phyloP scores from a whole-genome alignment of 2,329 filamentous ascomycete species.

The Grosmannia huntii region DNA sequence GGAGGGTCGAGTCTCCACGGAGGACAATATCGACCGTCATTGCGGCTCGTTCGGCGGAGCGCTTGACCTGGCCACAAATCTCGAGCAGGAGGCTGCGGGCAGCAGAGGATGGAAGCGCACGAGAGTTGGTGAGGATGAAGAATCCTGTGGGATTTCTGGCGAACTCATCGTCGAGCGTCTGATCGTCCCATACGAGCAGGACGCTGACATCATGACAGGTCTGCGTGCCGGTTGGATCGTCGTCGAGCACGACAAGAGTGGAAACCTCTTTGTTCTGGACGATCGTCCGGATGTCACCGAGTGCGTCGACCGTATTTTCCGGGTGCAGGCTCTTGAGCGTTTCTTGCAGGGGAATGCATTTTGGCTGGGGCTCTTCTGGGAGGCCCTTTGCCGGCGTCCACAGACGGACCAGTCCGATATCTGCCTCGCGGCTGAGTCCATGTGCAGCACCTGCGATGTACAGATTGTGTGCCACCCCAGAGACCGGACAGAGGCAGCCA shows the following conservation, averaged over 20 bases:
- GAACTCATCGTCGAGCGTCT: slow-evolving; percentile 31
- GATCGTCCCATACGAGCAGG: slow-evolving; percentile 38
- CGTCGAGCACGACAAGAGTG: slow-evolving; percentile 31
- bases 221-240: slow-evolving; percentile 48
- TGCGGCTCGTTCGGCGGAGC: slow-evolving; percentile 24
- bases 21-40: slow-evolving; percentile 39
- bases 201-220: slow-evolving; percentile 46
- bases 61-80: slow-evolving; percentile 36
- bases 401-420: slow-evolving; percentile 21
- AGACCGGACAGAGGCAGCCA: slow-evolving; percentile 17
- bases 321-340: neutral
- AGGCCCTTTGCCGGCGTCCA: slow-evolving; percentile 14
- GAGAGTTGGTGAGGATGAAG: slow-evolving; percentile 48
- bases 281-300: neutral
- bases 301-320: neutral
- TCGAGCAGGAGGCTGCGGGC: slow-evolving; percentile 33
- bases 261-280: slow-evolving; percentile 13
- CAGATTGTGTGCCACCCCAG: slow-evolving; percentile 18
- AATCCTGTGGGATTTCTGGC: slow-evolving; percentile 30
- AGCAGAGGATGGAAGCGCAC: slow-evolving; percentile 35
- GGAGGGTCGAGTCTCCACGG: slow-evolving; percentile 51
- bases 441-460: slow-evolving; percentile 21
- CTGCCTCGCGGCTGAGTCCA: slow-evolving; percentile 21
- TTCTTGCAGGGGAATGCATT: neutral
- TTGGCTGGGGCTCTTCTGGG: neutral